Percentiles rank a stretch among this genome's conserved stretches.
Evolutionary conservation across 1,139 yeast species (phyloP).

Genomic region (Yamadazyma dushanensis): DNA sequence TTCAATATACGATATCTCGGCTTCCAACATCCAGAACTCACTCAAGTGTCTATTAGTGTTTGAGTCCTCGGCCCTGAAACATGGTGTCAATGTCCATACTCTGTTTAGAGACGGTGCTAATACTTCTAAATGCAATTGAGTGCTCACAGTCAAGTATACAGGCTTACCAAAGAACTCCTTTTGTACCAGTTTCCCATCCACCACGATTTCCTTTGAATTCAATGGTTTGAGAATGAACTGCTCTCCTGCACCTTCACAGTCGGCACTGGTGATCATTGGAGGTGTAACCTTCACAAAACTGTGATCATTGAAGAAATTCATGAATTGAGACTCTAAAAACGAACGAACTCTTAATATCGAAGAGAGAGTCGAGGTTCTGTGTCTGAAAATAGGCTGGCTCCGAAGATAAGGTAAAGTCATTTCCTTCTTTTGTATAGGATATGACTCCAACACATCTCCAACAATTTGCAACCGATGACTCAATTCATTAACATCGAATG

Average conservation of each 20-base stretch:
- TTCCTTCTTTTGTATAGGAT: conserved; percentile 82
- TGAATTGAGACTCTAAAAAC: conserved; percentile 53
- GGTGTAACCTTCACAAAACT: conserved; percentile 76
- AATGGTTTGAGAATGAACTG: conserved; percentile 57
- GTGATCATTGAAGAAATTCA: conserved; percentile 51
- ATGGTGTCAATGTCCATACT: conserved; percentile 90
- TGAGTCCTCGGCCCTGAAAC: conserved; percentile 91
- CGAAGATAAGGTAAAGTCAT: conserved; percentile 70
- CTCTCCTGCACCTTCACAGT: conserved; percentile 98
- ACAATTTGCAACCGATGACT: conserved; percentile 26
- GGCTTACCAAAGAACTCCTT: conserved; percentile 61
- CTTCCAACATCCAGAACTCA: conserved; percentile 98
- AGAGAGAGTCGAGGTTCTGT: conserved; percentile 66
- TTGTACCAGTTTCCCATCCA: conserved; percentile 19
- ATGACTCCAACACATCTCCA: conserved; percentile 61
- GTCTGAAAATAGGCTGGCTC: conserved; percentile 69
- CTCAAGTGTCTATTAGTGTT: conserved; percentile 89
- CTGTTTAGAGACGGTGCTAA: conserved; percentile 71
- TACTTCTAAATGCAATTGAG: conserved; percentile 88
- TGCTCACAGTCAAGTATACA: conserved; percentile 81
- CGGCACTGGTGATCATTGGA: conserved; percentile 84
- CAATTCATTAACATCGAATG: conserved; percentile 23
- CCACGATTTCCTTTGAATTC: conserved; percentile 11
- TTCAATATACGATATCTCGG: conserved; percentile 73
- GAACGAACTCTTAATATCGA: conserved; percentile 75